Base-by-base conservation (phyloP, 2,329 filamentous ascomycete genomes). In the Trichoderma oligosporum region DNA sequence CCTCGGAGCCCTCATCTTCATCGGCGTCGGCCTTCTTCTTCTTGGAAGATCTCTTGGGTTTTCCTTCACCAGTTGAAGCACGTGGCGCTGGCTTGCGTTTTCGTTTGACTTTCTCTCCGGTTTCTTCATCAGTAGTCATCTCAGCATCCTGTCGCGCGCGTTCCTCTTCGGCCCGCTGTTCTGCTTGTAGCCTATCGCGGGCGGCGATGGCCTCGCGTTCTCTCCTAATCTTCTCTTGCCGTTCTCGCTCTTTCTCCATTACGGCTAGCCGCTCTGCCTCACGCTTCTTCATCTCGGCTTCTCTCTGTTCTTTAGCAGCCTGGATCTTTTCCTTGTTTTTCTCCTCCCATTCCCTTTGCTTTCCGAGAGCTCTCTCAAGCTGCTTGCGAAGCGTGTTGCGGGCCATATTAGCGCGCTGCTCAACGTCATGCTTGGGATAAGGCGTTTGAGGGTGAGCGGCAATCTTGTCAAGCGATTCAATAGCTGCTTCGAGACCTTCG, bases 381-480 rank as follows among this genome's bases (percentile, higher is more conserved):
- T 99, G 93, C 66, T 90, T 91, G 62, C 89, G 87, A 75, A 96
- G 90, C 1, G 95, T 99, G 70, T 97, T 96, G 60, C 88, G 86
- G 62, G 91, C 92, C 94, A 99, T 99, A 78, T 90, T 96, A 41
- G 94, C 93, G 68, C 95, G 91, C 73, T 95, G 90, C 71, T 97
- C 93, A 33, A 99, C 84, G 64, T 97, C 91, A 60, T 88, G 82
- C 65, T 90, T 87, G 6, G 93, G 94, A 72, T 97, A 99, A 0
- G 94, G 95, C 4, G 94, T 83, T 58, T 83, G 78, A 1, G 83
- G 82, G 59, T 83, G 78, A 29, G 77, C 74, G 3, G 84, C 83
- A 62, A 87, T 86, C 61, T 82, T 81, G 61, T 87, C 84, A 0
- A 87, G 74, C 5, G 82, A 78, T 62, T 87, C 85, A 63, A 97